Base-by-base conservation (phyloP, 352 stramenopile genomes). In the Phytophthora pseudosyringae region DNA sequence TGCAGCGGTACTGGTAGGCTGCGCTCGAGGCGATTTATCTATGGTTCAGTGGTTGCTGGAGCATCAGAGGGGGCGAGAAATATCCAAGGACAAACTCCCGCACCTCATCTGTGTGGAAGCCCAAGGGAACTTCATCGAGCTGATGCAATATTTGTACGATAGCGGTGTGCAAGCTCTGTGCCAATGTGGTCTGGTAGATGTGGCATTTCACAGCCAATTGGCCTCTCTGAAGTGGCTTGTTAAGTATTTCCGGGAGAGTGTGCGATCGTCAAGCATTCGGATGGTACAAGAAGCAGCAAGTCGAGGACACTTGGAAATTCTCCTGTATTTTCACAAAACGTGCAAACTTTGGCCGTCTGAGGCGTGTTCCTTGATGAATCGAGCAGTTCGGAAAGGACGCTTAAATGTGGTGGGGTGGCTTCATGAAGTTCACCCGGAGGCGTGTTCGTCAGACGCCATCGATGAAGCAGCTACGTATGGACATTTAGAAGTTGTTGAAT, bases 401-500 rank as follows among this genome's bases (percentile, higher is more conserved):
- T 40, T 55, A 12, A 16, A 29, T 11, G 16, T 55, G 13, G 18
- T 55, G 2, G 9, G 44, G 12, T 55, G 48, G 48, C 18, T 55
- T 4, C 48, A 55, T 44, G 12, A 26, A 31, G 35, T 36, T n/a
- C 25, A 25, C 26, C 13, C 2, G 5, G 51, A 59, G 35, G 16
- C 13, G 3, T 41, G 48, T 7, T 31, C n/a, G 6, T 32, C 31
- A 5, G 4, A n/a, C 11, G 41, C 53, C 9, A 51, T 61, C 16
- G 53, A 52, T 44, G 16, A 33, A 18, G 41, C 40, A 10, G 39
- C 39, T 31, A 28, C 29, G 6, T 32, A 50, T 4, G 40, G 40
- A 3, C 11, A 46, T 16, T 16, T 59, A 6, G 28, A 48, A 9
- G 51, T 59, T 41, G 11, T 50, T 16, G 12, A 44, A 16, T 61